Conservation (phyloP, 2,329 filamentous ascomycete genomes). For the Nemania serpens region DNA sequence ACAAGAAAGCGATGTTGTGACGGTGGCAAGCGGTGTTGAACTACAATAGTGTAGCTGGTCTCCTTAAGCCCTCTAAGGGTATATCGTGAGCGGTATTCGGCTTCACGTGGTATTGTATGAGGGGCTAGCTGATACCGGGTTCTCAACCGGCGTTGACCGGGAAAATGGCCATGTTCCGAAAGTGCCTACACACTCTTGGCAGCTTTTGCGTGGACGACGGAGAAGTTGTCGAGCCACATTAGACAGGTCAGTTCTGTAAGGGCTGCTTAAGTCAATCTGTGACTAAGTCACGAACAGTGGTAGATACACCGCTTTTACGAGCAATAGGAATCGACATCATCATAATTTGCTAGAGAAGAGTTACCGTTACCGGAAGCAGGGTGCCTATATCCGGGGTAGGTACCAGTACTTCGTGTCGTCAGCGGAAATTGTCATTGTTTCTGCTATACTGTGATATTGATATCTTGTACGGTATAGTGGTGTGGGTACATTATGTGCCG, state of each 20-base stretch:
- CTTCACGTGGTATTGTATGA: not conserved
- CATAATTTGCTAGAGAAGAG: constrained; percentile 2
- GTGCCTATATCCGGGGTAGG: constrained; percentile 16
- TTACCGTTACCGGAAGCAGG: not conserved
- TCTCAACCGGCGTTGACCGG: constrained; percentile 20
- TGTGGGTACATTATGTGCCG: constrained; percentile 8
- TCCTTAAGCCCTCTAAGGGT: too few species aligned
- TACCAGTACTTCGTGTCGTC: constrained; percentile 10
- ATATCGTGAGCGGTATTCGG: not conserved
- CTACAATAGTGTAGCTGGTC: too few species aligned
- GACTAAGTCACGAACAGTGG: too few species aligned
- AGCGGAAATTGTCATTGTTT: constrained; percentile 17
- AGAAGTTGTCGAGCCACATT: not conserved
- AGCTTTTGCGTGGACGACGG: not conserved
- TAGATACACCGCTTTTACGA: constrained; percentile 16
- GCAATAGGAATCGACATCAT: constrained; percentile 2
- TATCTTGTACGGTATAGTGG: too few species aligned
- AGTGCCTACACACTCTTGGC: not conserved
- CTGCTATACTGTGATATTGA: not conserved
- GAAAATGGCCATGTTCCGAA: constrained; percentile 10
- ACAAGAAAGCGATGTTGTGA: too few species aligned
- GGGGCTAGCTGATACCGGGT: constrained; percentile 2
- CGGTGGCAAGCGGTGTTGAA: too few species aligned
- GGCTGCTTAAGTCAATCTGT: too few species aligned
- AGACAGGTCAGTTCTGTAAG: too few species aligned